Evolutionary conservation across 2,329 filamentous ascomycete genomes (phyloP), one percentile per base, ranked within the genome.

Genomic region (Colletotrichum shisoi): DNA sequence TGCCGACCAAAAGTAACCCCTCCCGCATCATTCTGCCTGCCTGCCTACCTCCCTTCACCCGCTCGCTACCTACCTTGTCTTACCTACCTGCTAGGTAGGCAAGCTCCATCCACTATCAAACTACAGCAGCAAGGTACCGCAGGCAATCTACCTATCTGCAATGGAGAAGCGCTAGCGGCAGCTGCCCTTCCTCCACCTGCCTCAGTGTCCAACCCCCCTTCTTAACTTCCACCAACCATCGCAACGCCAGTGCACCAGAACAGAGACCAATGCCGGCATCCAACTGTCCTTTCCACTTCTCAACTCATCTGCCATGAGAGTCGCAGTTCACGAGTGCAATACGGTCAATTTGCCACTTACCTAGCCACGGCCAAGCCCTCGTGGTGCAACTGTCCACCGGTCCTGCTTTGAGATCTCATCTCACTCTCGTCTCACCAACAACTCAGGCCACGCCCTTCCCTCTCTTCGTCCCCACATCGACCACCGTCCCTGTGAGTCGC

Each of bases 171-270:
- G 27, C 46, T 31, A 62, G n/a, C 40, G 21, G 53, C 37, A 6
- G 42, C 31, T 39, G 44, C 19, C 40, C 21, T 24, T 53, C 59
- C 56, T 57, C 56, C 31, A 49, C 52, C 44, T 42, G 9, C 24
- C 27, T 39, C 42, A 46, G 37, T 31, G 39, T 46, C 40, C 31
- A 54, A 49, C 24, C 48, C 24, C 48, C 44, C 62, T 56, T 21
- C 62, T 61, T 40, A 15, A 48, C 21, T 34, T 49, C 21, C 21
- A 49, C 34, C 6, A 44, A 34, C 48, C 60, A n/a, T 34, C 21
- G 52, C 39, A 54, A 27, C 17, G 37, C 37, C 44, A 42, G 21
- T 27, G 31, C 42, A 40, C 37, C 27, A 44, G 49, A 53, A 17
- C 21, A 34, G n/a, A 15, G 17, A n/a, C 49, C 19, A 27, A 19